Conservation (phyloP, 139 green algal genomes). For the Chlorella sp. region DNA sequence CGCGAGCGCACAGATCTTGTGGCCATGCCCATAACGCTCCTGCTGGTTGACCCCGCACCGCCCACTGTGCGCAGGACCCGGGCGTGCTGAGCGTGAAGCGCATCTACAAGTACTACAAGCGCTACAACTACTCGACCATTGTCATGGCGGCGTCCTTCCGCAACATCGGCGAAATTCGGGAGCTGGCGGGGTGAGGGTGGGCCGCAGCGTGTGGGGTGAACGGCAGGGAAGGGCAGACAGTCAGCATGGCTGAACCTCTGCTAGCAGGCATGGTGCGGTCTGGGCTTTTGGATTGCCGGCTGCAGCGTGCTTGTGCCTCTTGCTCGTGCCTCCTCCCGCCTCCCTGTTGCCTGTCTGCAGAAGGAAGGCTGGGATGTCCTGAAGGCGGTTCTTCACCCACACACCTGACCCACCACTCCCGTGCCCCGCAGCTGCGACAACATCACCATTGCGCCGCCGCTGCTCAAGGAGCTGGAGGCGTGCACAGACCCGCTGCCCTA, state of each 20-base stretch:
- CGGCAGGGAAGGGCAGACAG: too few species aligned
- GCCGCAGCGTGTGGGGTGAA: not conserved
- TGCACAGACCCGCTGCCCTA: slow-evolving; percentile 71
- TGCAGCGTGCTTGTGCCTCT: not conserved
- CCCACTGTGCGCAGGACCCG: slow-evolving; percentile 59
- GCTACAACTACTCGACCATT: slow-evolving; percentile 74
- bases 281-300: not conserved
- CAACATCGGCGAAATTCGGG: slow-evolving; percentile 83
- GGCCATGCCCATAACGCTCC: not conserved
- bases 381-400: not conserved
- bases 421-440: slow-evolving; percentile 73
- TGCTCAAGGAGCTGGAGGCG: slow-evolving; percentile 85
- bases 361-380: not conserved
- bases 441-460: slow-evolving; percentile 88
- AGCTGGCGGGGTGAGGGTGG: slow-evolving; percentile 73
- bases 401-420: not conserved
- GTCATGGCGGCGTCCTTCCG: slow-evolving; percentile 94
- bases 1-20: not conserved
- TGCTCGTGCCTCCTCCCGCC: not conserved
- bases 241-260: too few species aligned
- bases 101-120: slow-evolving; percentile 73
- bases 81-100: slow-evolving; percentile 75
- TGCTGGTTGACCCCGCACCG: too few species aligned
- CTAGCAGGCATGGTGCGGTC: too few species aligned
- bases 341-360: not conserved